These are phyloP conservation scores for Lantana camara DNA, from an alignment of 257 asterid species.

Conservation along the genomic window DNA sequence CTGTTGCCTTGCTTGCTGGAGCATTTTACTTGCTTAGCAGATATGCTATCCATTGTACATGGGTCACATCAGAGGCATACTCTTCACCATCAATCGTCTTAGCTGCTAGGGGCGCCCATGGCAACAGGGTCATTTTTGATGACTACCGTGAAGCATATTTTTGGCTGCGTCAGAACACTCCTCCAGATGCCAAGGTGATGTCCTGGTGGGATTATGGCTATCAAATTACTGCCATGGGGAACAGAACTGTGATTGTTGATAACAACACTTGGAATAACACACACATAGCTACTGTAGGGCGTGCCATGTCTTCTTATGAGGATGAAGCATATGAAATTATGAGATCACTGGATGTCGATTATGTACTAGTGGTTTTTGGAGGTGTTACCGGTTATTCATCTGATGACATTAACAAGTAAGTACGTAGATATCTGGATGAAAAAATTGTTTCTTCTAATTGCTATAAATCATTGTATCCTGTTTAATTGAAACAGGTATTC, in stretches of 20 bases:
- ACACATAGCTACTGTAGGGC: conserved; percentile 98
- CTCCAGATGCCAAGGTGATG: conserved; percentile 97
- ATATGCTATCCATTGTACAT: conserved; percentile 91
- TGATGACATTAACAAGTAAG: conserved; percentile 98
- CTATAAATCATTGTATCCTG: conserved; percentile 20
- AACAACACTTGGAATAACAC: conserved; percentile 99
- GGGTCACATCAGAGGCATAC: conserved; percentile 99
- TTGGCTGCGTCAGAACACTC: conserved; percentile 93
- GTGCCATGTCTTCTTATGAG: conserved; percentile 98
- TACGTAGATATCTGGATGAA: conserved; percentile 9
- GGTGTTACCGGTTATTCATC: conserved; percentile 99
- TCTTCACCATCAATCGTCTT: conserved; percentile 99
- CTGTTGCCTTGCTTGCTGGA: conserved; percentile 83
- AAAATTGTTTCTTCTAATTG: conserved; percentile 6
- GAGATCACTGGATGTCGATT: conserved; percentile 92
- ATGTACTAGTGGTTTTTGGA: conserved; percentile 94
- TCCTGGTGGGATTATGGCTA: conserved; percentile 99
- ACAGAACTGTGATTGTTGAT: conserved; percentile 95
- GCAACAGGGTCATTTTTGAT: conserved; percentile 88
- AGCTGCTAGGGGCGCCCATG: conserved; percentile 98
- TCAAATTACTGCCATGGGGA: conserved; percentile 99
- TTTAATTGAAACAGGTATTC: background rate
- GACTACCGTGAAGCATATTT: conserved; percentile 97
- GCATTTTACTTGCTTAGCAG: conserved; percentile 87
- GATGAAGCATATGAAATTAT: conserved; percentile 97